Percentiles rank a stretch among this genome's conserved stretches.
phyloP scores from a whole-genome alignment of 73 alveolate species.

The Paraurostyla sp. region DNA sequence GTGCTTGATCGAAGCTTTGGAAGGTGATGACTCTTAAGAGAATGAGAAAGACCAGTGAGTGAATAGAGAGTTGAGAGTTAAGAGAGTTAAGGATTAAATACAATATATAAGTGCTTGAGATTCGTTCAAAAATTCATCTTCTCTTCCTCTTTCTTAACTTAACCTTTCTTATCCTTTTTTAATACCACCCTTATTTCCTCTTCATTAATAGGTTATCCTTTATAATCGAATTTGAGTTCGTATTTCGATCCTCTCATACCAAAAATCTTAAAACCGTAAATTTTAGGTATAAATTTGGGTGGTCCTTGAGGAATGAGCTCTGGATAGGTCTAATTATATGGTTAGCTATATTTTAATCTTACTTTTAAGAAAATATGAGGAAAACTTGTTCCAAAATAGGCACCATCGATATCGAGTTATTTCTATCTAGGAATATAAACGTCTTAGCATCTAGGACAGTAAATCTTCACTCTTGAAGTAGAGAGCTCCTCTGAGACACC shows the following conservation, averaged over 20 bases:
- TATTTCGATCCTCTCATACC: slow-evolving; percentile 76
- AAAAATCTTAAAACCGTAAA: slow-evolving; percentile 92
- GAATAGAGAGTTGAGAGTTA: neutral
- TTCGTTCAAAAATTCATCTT: slow-evolving; percentile 43
- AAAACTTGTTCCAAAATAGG: slow-evolving; percentile 92
- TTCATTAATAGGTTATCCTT: slow-evolving; percentile 58
- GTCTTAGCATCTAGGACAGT: slow-evolving; percentile 96
- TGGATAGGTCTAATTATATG: slow-evolving; percentile 63
- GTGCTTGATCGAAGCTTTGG: neutral
- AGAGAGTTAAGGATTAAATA: neutral
- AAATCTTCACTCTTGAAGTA: slow-evolving; percentile 96
- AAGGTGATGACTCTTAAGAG: too few species aligned
- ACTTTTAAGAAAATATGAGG: slow-evolving; percentile 85
- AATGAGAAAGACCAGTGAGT: neutral
- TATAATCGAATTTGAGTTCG: slow-evolving; percentile 43
- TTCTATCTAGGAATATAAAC: slow-evolving; percentile 91
- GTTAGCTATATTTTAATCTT: neutral
- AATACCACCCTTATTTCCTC: slow-evolving; percentile 47
- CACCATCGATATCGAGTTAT: slow-evolving; percentile 94
- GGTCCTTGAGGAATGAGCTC: slow-evolving; percentile 85
- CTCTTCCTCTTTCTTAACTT: slow-evolving; percentile 39
- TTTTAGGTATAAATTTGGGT: slow-evolving; percentile 77
- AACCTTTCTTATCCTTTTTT: slow-evolving; percentile 40
- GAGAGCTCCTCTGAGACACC: slow-evolving; percentile 97
- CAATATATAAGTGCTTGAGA: neutral